phyloP scores from a whole-genome alignment of 164 flowering plant species.

The Chimonanthus praecox region DNA sequence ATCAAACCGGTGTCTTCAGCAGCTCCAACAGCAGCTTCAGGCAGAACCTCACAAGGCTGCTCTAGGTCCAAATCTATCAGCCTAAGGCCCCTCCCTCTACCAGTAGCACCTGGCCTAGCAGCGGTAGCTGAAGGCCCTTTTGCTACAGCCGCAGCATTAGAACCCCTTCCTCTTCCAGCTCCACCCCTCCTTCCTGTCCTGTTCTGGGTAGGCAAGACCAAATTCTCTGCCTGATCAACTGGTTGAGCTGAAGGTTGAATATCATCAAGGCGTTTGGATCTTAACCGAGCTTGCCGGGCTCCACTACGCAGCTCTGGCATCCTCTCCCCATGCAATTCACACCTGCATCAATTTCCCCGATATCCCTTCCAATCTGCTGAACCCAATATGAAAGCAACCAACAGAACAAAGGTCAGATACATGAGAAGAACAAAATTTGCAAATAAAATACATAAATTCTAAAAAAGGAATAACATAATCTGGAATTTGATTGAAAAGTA shows the following conservation, averaged over 20 bases:
- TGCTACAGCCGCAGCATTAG: slow-evolving; percentile 58
- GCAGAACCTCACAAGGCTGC: slow-evolving; percentile 55
- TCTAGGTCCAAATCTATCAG: slow-evolving; percentile 73
- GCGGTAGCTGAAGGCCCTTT: slow-evolving; percentile 52
- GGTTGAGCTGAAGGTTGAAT: slow-evolving; percentile 55
- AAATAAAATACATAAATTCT: not conserved
- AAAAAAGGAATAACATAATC: not conserved
- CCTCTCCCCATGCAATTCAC: slow-evolving; percentile 83
- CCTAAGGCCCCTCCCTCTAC: slow-evolving; percentile 73
- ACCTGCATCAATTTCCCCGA: slow-evolving; percentile 24
- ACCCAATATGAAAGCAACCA: slow-evolving; percentile 3
- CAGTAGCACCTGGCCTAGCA: slow-evolving; percentile 58
- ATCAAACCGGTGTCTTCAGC: slow-evolving; percentile 46
- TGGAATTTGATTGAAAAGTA: not conserved
- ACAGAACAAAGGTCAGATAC: not conserved
- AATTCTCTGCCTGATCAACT: slow-evolving; percentile 55
- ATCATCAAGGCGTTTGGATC: slow-evolving; percentile 81
- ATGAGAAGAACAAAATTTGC: not conserved
- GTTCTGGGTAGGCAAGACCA: slow-evolving; percentile 48
- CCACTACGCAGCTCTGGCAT: slow-evolving; percentile 97
- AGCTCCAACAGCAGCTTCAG: slow-evolving; percentile 49
- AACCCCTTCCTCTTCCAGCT: slow-evolving; percentile 77
- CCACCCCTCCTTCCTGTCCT: slow-evolving; percentile 67
- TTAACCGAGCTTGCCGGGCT: slow-evolving; percentile 52
- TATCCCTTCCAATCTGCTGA: slow-evolving; percentile 24